Conservation (phyloP, 495 filamentous ascomycete genomes). For the Xylaria venustula region DNA sequence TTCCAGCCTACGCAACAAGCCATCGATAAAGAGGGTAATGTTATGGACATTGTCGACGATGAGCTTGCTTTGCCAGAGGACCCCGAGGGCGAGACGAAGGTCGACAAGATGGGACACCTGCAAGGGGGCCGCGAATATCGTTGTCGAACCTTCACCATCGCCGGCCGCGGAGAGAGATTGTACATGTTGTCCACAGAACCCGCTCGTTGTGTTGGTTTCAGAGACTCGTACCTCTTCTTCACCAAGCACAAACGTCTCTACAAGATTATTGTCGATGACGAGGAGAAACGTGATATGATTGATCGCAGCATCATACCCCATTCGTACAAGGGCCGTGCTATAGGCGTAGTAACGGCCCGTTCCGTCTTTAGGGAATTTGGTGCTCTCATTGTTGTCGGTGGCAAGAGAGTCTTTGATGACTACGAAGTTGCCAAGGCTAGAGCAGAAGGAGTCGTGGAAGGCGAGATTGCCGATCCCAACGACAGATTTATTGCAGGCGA, state of each 20-base stretch:
- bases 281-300: slow-evolving; percentile 90
- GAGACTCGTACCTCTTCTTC: slow-evolving; percentile 97
- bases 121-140: slow-evolving; percentile 84
- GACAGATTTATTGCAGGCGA: slow-evolving; percentile 73
- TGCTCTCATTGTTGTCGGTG: slow-evolving; percentile 88
- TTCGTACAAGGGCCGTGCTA: slow-evolving; percentile 96
- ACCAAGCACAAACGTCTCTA: slow-evolving; percentile 91
- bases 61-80: slow-evolving; percentile 88
- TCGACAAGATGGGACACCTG: slow-evolving; percentile 81
- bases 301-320: slow-evolving; percentile 92
- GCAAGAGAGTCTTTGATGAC: slow-evolving; percentile 81
- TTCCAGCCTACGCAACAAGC: slow-evolving; percentile 71
- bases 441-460: slow-evolving; percentile 79
- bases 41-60: slow-evolving; percentile 86
- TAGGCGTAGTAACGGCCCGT: slow-evolving; percentile 93
- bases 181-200: slow-evolving; percentile 99
- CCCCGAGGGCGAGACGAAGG: slow-evolving; percentile 85
- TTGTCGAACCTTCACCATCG: slow-evolving; percentile 88
- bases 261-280: slow-evolving; percentile 93
- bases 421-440: slow-evolving; percentile 79
- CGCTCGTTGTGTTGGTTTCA: slow-evolving; percentile 91
- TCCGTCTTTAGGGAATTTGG: slow-evolving; percentile 98
- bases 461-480: slow-evolving; percentile 84
- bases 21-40: slow-evolving; percentile 92
- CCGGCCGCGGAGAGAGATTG: slow-evolving; percentile 75